phyloP scores from a whole-genome alignment of 805 yeast genomes.

The Myxozyma sirexii region DNA sequence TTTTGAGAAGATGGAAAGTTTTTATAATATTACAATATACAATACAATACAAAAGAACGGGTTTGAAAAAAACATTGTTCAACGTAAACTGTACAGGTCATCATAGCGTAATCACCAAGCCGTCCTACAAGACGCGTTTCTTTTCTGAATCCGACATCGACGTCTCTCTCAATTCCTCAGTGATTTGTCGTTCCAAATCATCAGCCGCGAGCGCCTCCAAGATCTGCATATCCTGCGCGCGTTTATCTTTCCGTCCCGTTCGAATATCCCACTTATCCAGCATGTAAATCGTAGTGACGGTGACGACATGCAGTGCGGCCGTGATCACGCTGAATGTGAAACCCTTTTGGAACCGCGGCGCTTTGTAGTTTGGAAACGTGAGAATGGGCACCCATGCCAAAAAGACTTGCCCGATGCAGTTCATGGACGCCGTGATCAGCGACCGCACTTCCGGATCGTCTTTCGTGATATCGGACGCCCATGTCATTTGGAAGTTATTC shows the following conservation, averaged over 20 bases:
- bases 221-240: background rate
- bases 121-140: background rate
- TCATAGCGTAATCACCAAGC: too few relatives aligned
- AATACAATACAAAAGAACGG: too few relatives aligned
- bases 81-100: too few relatives aligned
- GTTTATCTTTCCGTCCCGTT: background rate
- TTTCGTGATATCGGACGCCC: constrained; percentile 37
- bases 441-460: constrained; percentile 41
- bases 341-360: constrained; percentile 37
- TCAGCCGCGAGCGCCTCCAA: background rate
- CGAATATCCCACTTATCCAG: constrained; percentile 15
- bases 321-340: constrained; percentile 19
- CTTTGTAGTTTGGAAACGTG: constrained; percentile 42
- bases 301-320: constrained; percentile 11
- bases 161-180: background rate
- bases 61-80: too few relatives aligned
- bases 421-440: constrained; percentile 41
- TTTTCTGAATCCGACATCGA: background rate
- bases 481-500: constrained; percentile 34
- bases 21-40: too few relatives aligned
- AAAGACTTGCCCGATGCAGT: constrained; percentile 42
- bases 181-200: background rate
- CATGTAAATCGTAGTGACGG: constrained; percentile 1
- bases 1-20: too few relatives aligned
- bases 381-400: constrained; percentile 45